These are phyloP conservation scores for Uronychia setigera DNA, from an alignment of 73 alveolate genomes.

Conservation along the genomic window DNA sequence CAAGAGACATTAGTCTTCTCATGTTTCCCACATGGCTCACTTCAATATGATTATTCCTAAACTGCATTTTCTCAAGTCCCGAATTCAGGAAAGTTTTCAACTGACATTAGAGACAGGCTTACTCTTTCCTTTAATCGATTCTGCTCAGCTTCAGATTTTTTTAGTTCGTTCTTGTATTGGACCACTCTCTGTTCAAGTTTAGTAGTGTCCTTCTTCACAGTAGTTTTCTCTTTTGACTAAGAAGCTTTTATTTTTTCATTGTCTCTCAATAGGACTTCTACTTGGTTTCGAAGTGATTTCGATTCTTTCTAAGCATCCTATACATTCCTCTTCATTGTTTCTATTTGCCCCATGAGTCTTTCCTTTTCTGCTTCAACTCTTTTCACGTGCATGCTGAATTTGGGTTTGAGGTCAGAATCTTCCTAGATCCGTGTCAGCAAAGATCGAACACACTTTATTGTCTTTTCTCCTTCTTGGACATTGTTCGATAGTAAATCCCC, in stretches of 20 bases:
- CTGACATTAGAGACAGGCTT: neutral
- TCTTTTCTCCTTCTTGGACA: neutral
- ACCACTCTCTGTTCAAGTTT: neutral
- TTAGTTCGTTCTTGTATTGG: neutral
- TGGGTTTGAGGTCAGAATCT: neutral
- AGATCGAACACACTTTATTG: neutral
- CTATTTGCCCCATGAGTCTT: neutral
- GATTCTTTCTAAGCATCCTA: neutral
- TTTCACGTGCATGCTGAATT: neutral
- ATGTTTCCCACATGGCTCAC: neutral
- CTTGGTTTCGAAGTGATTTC: neutral
- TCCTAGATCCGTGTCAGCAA: neutral
- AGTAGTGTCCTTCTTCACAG: neutral
- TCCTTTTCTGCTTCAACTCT: neutral
- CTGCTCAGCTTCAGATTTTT: neutral
- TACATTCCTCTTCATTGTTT: neutral
- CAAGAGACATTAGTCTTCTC: neutral
- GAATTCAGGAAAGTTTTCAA: neutral
- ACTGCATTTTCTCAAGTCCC: neutral
- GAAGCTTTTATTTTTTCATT: neutral
- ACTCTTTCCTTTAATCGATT: neutral
- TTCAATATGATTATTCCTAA: neutral
- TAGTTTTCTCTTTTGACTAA: neutral
- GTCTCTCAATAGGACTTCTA: neutral
- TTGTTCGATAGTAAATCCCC: neutral